phyloP scores from a whole-genome alignment of 179 eudicot species.

The Beta macrorhiza region DNA sequence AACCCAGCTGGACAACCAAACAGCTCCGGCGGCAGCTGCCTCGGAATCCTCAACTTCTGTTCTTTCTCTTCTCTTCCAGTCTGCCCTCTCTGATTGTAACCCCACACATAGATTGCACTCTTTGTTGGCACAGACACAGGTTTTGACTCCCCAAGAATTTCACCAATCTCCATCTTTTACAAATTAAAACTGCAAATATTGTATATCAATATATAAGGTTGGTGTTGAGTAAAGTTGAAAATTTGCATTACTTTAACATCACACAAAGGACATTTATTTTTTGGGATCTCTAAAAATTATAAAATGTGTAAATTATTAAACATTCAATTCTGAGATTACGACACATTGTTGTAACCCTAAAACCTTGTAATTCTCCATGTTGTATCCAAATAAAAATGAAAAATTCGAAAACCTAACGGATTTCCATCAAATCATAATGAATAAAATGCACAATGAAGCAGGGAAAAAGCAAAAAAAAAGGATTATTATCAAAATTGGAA shows the following conservation, averaged over 20 bases:
- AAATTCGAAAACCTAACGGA: no score
- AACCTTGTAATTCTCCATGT: no score
- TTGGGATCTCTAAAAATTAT: background rate
- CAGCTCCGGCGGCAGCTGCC: slow-evolving; percentile 87
- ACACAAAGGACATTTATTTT: no score
- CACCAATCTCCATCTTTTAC: slow-evolving; percentile 58
- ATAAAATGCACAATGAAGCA: no score
- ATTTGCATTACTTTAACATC: background rate
- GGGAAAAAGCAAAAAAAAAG: no score
- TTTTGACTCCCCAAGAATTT: slow-evolving; percentile 62
- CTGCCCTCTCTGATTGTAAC: slow-evolving; percentile 91
- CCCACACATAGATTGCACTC: slow-evolving; percentile 94
- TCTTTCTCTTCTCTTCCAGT: slow-evolving; percentile 75
- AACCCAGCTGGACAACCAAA: slow-evolving; percentile 79
- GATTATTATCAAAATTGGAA: no score
- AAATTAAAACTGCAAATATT: background rate
- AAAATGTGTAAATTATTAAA: background rate
- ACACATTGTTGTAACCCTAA: no score
- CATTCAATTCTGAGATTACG: background rate
- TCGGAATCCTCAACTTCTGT: slow-evolving; percentile 74
- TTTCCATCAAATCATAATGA: no score
- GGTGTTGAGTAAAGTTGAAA: background rate
- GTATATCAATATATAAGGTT: background rate
- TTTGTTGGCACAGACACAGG: slow-evolving; percentile 51
- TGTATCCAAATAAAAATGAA: no score